Evolutionary conservation across 495 filamentous ascomycete genomes (phyloP), one percentile per base, ranked within the genome.

Genomic region (Xylaria sp.): DNA sequence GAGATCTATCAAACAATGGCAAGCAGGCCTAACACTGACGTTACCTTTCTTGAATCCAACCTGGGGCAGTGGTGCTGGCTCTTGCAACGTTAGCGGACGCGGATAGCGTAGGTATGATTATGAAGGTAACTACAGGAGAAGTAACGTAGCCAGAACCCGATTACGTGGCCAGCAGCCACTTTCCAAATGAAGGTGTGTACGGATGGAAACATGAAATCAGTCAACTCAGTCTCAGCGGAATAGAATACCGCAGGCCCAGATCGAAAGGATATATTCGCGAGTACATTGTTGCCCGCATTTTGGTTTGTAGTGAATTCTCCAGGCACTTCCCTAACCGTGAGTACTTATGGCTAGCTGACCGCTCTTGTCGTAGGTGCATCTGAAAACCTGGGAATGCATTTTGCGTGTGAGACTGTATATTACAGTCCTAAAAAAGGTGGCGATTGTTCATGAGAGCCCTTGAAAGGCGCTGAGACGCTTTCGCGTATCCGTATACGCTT

Each of bases 101-200:
- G 41, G 33, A 63, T 63, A 46, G 26, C 26, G 24, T 31, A 3
- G 21, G 41, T 41, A 62, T 67, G 61, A 50, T 41, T 59, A 37
- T 3, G 15, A 5, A 37, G 52, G 33, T 58, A 67, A 26, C 48
- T 37, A 57, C 14, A 35, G 57, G 14, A 31, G 37, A 58, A 58
- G 65, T 62, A 57, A 65, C 21, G 58, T 71, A 58, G 65, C 59
- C 41, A 67, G 69, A 44, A 35, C 67, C 61, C 35, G 21, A 46
- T 59, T 40, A 53, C 37, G 67, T 33, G n/a, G 29, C 61, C 61
- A 52, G 52, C 65, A 57, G 68, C 48, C 29, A 53, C 64, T 41
- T 19, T 29, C 17, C 41, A 7, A 44, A 35, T 26, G 14, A 29
- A 37, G 31, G n/a, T 48, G 41, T 48, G 41, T 29, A 63, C 19